These are phyloP conservation scores for Boletus smithii DNA, from an alignment of 1,284 basidiomycete genomes.

Conservation along the genomic window DNA sequence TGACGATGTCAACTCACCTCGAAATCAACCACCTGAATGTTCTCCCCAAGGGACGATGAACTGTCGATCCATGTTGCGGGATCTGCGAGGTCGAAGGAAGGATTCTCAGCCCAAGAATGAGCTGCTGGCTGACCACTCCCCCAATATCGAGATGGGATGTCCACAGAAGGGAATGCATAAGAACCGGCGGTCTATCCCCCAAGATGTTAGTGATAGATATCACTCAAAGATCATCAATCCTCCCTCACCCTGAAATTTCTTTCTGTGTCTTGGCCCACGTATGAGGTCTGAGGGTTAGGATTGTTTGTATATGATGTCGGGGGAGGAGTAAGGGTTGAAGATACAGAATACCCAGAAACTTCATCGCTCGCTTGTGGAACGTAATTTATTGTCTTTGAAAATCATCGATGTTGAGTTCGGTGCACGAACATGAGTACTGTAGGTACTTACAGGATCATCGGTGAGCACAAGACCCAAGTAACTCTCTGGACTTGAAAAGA, in stretches of 20 bases:
- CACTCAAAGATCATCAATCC: not conserved
- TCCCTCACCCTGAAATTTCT: not conserved
- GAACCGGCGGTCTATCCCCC: not conserved
- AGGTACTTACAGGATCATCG: constrained; percentile 6
- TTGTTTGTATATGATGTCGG: not conserved
- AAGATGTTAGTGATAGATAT: not conserved
- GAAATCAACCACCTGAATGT: not conserved
- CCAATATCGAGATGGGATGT: not conserved
- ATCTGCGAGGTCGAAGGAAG: not conserved
- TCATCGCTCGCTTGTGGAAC: not conserved
- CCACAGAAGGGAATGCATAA: not conserved
- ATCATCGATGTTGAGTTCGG: not conserved
- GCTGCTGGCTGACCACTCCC: not conserved
- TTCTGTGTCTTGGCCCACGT: not conserved
- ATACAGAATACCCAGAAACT: not conserved
- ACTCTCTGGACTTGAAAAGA: not conserved
- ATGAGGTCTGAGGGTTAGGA: too few species aligned
- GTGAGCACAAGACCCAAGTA: not conserved
- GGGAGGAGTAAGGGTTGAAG: not conserved
- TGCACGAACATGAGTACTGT: not conserved
- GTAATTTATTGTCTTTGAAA: not conserved
- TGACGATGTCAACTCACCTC: not conserved
- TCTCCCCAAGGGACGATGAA: too few species aligned
- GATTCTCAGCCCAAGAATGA: not conserved
- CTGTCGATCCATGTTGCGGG: not conserved